These are phyloP conservation scores for Dichotomocladium elegans DNA, from an alignment of 371 early-diverging fungal species.

Conservation along the genomic window DNA sequence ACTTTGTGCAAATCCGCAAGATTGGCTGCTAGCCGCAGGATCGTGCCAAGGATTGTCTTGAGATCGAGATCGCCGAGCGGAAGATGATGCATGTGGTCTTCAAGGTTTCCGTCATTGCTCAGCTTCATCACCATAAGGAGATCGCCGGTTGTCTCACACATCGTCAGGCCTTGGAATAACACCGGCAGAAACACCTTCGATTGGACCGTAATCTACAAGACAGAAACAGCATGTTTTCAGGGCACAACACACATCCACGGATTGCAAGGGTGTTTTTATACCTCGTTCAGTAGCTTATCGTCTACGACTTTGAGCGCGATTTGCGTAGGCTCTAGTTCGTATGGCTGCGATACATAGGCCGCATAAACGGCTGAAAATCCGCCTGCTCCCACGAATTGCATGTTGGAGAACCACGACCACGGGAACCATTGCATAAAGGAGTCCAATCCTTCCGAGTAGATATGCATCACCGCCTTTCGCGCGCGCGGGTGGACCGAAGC, in stretches of 20 bases:
- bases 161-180: slow-evolving; percentile 42
- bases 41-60: slow-evolving; percentile 45
- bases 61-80: slow-evolving; percentile 43
- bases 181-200: slow-evolving; percentile 43
- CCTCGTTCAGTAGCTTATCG: slow-evolving; percentile 45
- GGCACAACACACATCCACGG: no score
- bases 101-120: slow-evolving; percentile 43
- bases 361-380: slow-evolving; percentile 49
- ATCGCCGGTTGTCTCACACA: slow-evolving; percentile 48
- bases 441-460: slow-evolving; percentile 29
- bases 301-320: slow-evolving; percentile 46
- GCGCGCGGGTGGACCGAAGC: slow-evolving; percentile 26
- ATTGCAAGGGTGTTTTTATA: not conserved
- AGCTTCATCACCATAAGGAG: slow-evolving; percentile 50
- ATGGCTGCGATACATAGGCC: slow-evolving; percentile 28
- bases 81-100: slow-evolving; percentile 42
- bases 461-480: slow-evolving; percentile 33
- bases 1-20: slow-evolving; percentile 40
- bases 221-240: not conserved
- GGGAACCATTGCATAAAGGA: slow-evolving; percentile 49
- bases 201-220: slow-evolving; percentile 39
- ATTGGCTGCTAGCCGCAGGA: slow-evolving; percentile 34
- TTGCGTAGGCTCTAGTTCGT: slow-evolving; percentile 29
- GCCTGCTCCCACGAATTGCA: slow-evolving; percentile 49
- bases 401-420: slow-evolving; percentile 43